A percentile compares a stretch with the other conserved stretches of the same genome.
Conservation (phyloP, 257 asterid species). For the Solanum chiquidenum region DNA sequence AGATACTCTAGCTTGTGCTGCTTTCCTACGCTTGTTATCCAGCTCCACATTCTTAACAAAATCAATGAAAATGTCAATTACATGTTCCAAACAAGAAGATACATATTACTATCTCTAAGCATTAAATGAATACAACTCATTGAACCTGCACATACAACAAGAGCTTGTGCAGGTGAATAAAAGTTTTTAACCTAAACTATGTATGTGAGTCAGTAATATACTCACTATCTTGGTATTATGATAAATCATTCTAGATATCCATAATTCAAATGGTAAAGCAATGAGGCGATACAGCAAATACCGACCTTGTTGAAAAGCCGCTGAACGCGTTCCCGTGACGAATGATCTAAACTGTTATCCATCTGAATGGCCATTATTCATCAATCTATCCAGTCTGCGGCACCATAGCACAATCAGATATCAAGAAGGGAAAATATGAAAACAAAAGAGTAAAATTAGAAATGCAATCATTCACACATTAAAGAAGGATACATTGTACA, state of each 20-base stretch:
- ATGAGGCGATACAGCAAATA: background rate
- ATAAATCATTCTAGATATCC: background rate
- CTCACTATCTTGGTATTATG: background rate
- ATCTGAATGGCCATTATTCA: slow-evolving; percentile 69
- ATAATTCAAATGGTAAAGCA: background rate
- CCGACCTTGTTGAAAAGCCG: slow-evolving; percentile 69
- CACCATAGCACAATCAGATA: background rate
- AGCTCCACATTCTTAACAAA: slow-evolving; percentile 58
- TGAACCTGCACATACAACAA: background rate
- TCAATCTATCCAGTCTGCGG: slow-evolving; percentile 9
- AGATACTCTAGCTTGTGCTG: slow-evolving; percentile 74
- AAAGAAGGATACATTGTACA: background rate
- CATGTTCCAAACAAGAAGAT: background rate
- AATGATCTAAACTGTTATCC: slow-evolving; percentile 57
- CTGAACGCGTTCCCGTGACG: slow-evolving; percentile 59
- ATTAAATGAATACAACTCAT: background rate
- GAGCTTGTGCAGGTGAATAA: background rate
- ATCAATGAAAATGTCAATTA: background rate
- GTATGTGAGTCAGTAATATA: background rate
- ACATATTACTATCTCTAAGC: background rate
- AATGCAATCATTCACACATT: background rate
- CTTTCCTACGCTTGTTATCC: slow-evolving; percentile 79
- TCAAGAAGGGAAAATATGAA: background rate
- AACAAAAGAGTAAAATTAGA: background rate
- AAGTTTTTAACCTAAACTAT: background rate